These are phyloP conservation scores for Typha latifolia DNA, from an alignment of 176 grass and related monocot genomes.

Conservation along the genomic window DNA sequence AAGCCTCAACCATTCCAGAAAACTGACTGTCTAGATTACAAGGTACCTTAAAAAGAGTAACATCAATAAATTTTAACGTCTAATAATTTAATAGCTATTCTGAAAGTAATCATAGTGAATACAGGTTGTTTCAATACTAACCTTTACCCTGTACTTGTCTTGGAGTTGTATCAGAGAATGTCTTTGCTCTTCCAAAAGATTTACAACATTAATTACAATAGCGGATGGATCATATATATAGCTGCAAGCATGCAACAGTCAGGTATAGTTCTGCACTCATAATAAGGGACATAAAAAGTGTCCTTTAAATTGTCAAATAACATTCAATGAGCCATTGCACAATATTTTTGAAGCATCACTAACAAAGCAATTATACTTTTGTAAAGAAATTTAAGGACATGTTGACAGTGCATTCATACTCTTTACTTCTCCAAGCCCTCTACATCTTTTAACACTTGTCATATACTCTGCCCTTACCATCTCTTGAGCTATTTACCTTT, in stretches of 20 bases:
- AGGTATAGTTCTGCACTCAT: conserved; percentile 6
- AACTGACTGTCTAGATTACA: conserved; percentile 84
- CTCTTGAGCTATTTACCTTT: too few species aligned
- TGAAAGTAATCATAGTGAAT: neutral
- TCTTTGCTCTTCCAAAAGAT: conserved; percentile 77
- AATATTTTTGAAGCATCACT: neutral
- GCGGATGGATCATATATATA: conserved; percentile 93
- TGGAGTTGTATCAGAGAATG: conserved; percentile 72
- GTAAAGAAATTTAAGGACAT: neutral
- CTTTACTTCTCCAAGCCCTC: too few species aligned
- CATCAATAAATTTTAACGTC: conserved; percentile 15
- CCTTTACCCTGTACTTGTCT: conserved; percentile 73
- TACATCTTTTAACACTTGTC: too few species aligned
- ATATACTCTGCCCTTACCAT: too few species aligned
- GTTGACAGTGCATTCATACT: neutral
- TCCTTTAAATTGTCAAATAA: conserved; percentile 1
- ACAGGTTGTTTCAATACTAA: conserved; percentile 18
- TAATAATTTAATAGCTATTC: neutral
- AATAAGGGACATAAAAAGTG: neutral
- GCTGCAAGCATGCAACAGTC: conserved; percentile 31
- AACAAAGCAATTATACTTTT: neutral
- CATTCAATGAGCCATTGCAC: neutral
- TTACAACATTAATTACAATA: conserved; percentile 72
- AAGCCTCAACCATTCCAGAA: conserved; percentile 98
- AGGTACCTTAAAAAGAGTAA: conserved; percentile 50